Conservation (phyloP, 495 filamentous ascomycete genomes). For the Daldinia vernicosa region DNA sequence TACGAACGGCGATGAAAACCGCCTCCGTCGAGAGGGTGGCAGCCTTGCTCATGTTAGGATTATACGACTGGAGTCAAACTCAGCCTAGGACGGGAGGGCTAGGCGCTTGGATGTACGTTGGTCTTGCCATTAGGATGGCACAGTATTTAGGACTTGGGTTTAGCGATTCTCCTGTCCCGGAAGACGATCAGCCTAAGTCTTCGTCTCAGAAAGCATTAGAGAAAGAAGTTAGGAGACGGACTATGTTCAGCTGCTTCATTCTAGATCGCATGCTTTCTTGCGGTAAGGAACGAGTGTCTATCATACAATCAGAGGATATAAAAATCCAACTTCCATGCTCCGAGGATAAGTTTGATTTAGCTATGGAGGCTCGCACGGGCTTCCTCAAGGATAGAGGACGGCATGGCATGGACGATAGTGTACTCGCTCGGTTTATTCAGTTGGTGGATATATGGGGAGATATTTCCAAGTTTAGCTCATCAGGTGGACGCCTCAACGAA, state of each 20-base stretch:
- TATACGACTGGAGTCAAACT: slow-evolving; percentile 86
- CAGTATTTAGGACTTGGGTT: slow-evolving; percentile 76
- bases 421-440: slow-evolving; percentile 78
- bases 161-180: slow-evolving; percentile 56
- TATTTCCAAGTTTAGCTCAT: slow-evolving; percentile 78
- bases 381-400: slow-evolving; percentile 56
- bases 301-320: slow-evolving; percentile 73
- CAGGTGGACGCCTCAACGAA: slow-evolving; percentile 69
- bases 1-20: slow-evolving; percentile 62
- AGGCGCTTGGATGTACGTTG: slow-evolving; percentile 80
- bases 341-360: slow-evolving; percentile 72
- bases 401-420: slow-evolving; percentile 72
- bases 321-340: slow-evolving; percentile 73
- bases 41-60: slow-evolving; percentile 80
- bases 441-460: slow-evolving; percentile 82
- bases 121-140: slow-evolving; percentile 77
- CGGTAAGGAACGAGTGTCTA: slow-evolving; percentile 76
- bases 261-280: slow-evolving; percentile 82
- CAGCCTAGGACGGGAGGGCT: slow-evolving; percentile 65
- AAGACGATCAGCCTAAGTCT: slow-evolving; percentile 52
- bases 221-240: slow-evolving; percentile 80
- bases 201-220: slow-evolving; percentile 68
- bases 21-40: slow-evolving; percentile 76
- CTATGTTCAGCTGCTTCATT: slow-evolving; percentile 87
- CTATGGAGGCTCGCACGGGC: slow-evolving; percentile 70